phyloP scores from a whole-genome alignment of 192 early-diverging fungal genomes.

The Rhizophagus sp. region DNA sequence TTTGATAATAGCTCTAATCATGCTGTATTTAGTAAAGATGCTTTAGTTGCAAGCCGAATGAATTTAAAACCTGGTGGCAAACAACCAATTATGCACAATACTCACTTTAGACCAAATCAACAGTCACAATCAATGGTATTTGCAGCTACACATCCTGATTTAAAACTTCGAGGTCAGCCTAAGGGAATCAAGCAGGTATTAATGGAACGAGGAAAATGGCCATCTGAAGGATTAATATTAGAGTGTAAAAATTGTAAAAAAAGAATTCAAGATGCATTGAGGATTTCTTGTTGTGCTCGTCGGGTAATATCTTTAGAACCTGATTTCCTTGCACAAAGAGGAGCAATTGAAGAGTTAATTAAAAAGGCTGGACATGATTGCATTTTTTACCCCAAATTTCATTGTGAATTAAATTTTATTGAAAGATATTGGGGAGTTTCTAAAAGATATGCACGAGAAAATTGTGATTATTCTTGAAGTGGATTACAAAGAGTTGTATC shows the following conservation, averaged over 20 bases:
- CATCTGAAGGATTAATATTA: not conserved
- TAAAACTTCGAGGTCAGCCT: too few relatives aligned
- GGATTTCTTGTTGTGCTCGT: slow-evolving; percentile 17
- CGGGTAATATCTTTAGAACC: slow-evolving; percentile 27
- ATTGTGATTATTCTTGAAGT: slow-evolving; percentile 34
- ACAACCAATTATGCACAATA: too few relatives aligned
- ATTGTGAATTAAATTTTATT: too few relatives aligned
- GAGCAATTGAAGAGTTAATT: slow-evolving; percentile 21
- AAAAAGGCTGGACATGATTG: slow-evolving; percentile 13
- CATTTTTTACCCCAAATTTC: too few relatives aligned
- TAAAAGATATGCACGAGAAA: slow-evolving; percentile 26
- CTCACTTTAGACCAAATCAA: not conserved
- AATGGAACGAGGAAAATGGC: too few relatives aligned
- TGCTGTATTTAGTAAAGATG: too few relatives aligned
- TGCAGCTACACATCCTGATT: too few relatives aligned
- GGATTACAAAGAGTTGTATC: slow-evolving; percentile 30
- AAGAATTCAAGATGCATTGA: not conserved
- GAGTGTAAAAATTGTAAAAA: not conserved
- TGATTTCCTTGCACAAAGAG: slow-evolving; percentile 27
- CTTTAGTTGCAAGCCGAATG: too few relatives aligned
- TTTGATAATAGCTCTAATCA: too few relatives aligned
- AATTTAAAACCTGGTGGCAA: too few relatives aligned
- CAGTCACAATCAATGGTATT: too few relatives aligned
- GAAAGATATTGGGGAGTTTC: slow-evolving; percentile 34
- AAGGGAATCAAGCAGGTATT: too few relatives aligned